Conservation (phyloP, 2,329 filamentous ascomycete species). For the Cytospora piceicola region DNA sequence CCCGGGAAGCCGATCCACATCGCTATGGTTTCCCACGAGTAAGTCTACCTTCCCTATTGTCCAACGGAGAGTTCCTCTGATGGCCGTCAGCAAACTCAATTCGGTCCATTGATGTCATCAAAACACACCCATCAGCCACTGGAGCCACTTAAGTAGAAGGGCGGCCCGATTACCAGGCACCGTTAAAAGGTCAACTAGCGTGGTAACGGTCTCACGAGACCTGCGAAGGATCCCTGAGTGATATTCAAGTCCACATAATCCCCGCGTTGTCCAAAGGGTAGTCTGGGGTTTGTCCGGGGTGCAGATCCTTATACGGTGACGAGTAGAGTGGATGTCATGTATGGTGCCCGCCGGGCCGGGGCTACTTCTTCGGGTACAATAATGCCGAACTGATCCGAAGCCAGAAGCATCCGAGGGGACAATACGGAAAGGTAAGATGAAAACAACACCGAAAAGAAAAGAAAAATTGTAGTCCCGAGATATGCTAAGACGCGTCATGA, state of each 20-base stretch:
- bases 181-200: not conserved
- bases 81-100: slow-evolving; percentile 4
- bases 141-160: not conserved
- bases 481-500: too few relatives aligned
- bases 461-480: too few relatives aligned
- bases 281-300: slow-evolving; percentile 13
- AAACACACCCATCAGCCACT: not conserved
- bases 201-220: slow-evolving; percentile 12
- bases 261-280: slow-evolving; percentile 11
- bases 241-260: slow-evolving; percentile 12
- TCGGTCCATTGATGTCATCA: not conserved
- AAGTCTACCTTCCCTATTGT: not conserved
- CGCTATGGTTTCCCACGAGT: not conserved
- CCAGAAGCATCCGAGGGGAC: not conserved
- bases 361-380: not conserved
- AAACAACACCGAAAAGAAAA: too few relatives aligned
- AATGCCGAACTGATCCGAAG: not conserved
- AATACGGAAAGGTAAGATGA: not conserved
- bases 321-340: not conserved
- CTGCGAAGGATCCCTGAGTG: not conserved
- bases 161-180: slow-evolving; percentile 11
- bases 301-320: not conserved
- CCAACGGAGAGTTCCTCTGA: not conserved
- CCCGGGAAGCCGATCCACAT: not conserved
- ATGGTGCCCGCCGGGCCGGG: not conserved